Percentiles rank a stretch among this genome's conserved stretches.
Evolutionary conservation across 2,329 filamentous ascomycete species (phyloP).

Genomic region (Diaporthe sp.): DNA sequence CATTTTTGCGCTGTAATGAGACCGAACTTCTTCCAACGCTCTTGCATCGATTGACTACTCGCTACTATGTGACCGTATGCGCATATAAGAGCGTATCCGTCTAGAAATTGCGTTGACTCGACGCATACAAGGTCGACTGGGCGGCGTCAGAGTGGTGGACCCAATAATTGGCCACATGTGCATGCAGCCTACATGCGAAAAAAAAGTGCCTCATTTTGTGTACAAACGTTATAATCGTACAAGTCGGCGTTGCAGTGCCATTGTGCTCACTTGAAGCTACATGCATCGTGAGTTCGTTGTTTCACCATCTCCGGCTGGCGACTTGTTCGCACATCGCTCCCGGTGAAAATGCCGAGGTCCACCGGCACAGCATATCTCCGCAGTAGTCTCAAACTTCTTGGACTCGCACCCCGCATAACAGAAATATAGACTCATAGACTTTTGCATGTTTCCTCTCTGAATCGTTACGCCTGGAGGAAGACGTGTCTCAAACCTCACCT

Average conservation of each 20-base stretch:
- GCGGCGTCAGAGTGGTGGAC: no score
- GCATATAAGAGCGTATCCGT: no score
- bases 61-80: not conserved
- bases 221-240: not conserved
- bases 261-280: not conserved
- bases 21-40: not conserved
- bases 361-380: conserved; percentile 3
- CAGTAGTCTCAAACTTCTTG: not conserved
- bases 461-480: not conserved
- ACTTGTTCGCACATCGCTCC: not conserved
- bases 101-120: not conserved
- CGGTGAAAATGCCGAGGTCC: conserved; percentile 4
- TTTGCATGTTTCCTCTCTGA: not conserved
- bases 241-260: no score
- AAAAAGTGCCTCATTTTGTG: not conserved
- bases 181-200: not conserved
- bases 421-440: not conserved
- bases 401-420: not conserved
- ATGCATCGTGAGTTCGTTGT: not conserved
- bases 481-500: not conserved
- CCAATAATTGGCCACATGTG: no score
- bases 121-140: not conserved
- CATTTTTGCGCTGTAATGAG: not conserved
- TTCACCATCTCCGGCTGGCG: not conserved
- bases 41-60: not conserved